Evolutionary conservation across 1,284 basidiomycete species (phyloP), one percentile per base, ranked within the genome.

Genomic region (Naganishia liquefaciens): DNA sequence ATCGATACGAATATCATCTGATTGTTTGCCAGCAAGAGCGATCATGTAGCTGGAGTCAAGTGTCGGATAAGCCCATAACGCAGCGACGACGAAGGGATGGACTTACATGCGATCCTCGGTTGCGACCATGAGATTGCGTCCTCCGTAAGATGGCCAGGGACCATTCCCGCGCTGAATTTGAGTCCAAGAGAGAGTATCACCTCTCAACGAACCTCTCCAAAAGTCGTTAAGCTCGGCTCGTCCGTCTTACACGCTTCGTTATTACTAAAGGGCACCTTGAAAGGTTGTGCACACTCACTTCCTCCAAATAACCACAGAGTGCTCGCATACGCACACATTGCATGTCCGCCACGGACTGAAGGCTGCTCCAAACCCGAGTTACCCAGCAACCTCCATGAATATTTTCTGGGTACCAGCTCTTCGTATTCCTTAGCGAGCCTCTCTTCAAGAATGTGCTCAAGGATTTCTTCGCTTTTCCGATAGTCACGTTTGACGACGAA

Each of bases 401-500:
- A 60, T n/a, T 23, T 19, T 40, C 37, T 54, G 15, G 55, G 55
- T n/a, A 51, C 25, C 4, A 50, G 49, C n/a, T 46, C 55, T 11
- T 43, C 28, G 30, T 47, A 39, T 46, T 60, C 51, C 46, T 51
- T 47, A 40, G 60, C 27, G 5, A 65, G 27, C 13, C 55, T 55
- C 10, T 44, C 40, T 44, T 60, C 28, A 17, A 37, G 43, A 10
- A 65, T 65, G 2, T 46, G n/a, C 21, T 53, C 19, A n/a, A 65
- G 50, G 4, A 44, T 39, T 21, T 21, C 40, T 46, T 65, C 63
- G 19, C 47, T 54, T 17, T 19, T 40, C 19, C 37, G 17, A 47
- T 64, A 64, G 25, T 64, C 39, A 6, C 63, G 63, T 33, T 62
- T 43, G 15, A 51, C 23, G 21, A 68, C 66, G 2, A 68, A 17